These are phyloP conservation scores for Tulasnella sp. DNA, from an alignment of 768 basidiomycete genomes.

Conservation along the genomic window DNA sequence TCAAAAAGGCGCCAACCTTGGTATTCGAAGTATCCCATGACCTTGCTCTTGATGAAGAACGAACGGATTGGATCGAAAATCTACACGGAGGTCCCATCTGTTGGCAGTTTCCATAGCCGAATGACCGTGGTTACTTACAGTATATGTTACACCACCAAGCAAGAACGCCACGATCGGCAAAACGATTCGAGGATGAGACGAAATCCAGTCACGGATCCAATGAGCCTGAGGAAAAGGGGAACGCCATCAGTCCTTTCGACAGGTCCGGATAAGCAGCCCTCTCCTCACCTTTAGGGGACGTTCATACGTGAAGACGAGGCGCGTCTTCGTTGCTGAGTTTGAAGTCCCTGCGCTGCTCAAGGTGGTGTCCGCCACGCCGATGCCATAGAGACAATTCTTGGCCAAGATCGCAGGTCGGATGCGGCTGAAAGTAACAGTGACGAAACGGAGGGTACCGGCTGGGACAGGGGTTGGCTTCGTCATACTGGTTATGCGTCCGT, in stretches of 20 bases:
- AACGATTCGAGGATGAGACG: slow-evolving; percentile 82
- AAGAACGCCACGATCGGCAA: slow-evolving; percentile 82
- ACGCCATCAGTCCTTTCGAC: neutral
- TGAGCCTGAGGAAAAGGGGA: slow-evolving; percentile 47
- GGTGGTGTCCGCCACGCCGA: slow-evolving; percentile 42
- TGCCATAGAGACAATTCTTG: slow-evolving; percentile 77
- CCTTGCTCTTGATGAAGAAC: slow-evolving; percentile 78
- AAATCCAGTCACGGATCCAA: slow-evolving; percentile 74
- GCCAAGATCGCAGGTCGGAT: slow-evolving; percentile 76
- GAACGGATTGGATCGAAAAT: slow-evolving; percentile 92
- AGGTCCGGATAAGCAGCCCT: neutral
- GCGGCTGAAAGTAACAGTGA: slow-evolving; percentile 63
- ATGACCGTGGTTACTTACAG: slow-evolving; percentile 54
- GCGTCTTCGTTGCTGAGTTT: slow-evolving; percentile 42
- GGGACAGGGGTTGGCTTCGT: slow-evolving; percentile 61
- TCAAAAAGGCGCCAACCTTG: slow-evolving; percentile 52
- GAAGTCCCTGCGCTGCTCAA: slow-evolving; percentile 28
- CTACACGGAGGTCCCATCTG: slow-evolving; percentile 46
- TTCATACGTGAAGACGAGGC: slow-evolving; percentile 62
- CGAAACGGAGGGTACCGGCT: slow-evolving; percentile 66
- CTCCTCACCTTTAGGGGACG: slow-evolving; percentile 54
- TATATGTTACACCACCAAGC: slow-evolving; percentile 87
- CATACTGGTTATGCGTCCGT: slow-evolving; percentile 76
- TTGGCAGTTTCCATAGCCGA: slow-evolving; percentile 3
- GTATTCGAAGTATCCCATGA: slow-evolving; percentile 84